phyloP scores from a whole-genome alignment of 768 basidiomycete species.

The Calocera viscosa region DNA sequence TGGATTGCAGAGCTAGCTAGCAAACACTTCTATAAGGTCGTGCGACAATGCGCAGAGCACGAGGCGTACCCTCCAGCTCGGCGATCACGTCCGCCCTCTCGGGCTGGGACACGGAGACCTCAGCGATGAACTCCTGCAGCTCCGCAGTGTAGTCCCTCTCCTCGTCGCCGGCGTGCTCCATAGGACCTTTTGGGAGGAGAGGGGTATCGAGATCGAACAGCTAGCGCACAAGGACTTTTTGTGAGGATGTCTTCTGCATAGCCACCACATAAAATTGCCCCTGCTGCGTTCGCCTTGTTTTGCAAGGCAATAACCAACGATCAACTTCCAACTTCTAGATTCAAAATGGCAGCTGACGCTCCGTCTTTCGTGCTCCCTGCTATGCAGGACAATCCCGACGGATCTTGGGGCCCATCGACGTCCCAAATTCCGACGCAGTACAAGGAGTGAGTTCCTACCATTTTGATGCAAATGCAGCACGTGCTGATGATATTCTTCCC shows the following conservation, averaged over 20 bases:
- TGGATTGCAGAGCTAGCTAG: conserved; percentile 56
- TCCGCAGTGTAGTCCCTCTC: not conserved
- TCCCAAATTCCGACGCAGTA: conserved; percentile 78
- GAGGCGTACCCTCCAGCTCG: conserved; percentile 35
- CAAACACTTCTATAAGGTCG: not conserved
- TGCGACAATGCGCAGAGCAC: not conserved
- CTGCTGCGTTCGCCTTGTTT: not conserved
- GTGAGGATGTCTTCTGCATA: not conserved
- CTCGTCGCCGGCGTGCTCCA: not conserved
- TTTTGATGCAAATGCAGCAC: not conserved
- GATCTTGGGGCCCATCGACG: conserved; percentile 82
- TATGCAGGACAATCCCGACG: conserved; percentile 85
- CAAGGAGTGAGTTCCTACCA: conserved; percentile 47
- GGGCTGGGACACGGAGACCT: conserved; percentile 16
- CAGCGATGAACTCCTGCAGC: not conserved
- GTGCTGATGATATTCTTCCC: not conserved
- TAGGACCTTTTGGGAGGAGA: not conserved
- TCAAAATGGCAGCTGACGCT: conserved; percentile 28
- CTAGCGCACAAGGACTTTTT: no score
- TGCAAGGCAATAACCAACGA: not conserved
- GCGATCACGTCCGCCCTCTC: conserved; percentile 36
- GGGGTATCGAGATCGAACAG: not conserved
- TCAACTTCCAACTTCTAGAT: not conserved
- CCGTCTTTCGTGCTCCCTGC: conserved; percentile 74
- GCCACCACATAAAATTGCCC: not conserved